Conservation (phyloP, 2,329 filamentous ascomycete species). For the Fusarium sp. region DNA sequence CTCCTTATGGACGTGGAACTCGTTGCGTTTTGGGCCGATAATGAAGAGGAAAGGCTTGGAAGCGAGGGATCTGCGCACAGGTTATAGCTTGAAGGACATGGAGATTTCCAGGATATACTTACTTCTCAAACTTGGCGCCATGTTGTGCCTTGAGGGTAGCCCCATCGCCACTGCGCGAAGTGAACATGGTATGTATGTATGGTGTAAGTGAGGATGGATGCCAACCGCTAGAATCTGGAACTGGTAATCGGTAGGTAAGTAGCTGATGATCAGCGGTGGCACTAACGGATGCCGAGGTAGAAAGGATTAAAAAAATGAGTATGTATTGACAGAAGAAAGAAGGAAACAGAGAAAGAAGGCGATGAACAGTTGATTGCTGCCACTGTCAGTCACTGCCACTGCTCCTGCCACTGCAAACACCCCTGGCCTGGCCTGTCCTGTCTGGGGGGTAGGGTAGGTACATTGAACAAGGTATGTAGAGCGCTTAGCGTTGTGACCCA, state of each 20-base stretch:
- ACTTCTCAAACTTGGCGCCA: conserved; percentile 31
- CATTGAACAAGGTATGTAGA: neutral
- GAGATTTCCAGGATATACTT: neutral
- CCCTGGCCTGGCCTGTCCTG: neutral
- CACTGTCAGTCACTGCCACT: neutral
- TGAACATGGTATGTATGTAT: conserved; percentile 7
- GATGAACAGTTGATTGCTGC: neutral
- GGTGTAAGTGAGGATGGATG: conserved; percentile 5
- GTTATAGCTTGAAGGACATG: neutral
- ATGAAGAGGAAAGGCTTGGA: conserved; percentile 42
- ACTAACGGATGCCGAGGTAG: neutral
- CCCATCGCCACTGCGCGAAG: conserved; percentile 4
- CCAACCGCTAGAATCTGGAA: neutral
- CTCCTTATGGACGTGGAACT: conserved; percentile 41
- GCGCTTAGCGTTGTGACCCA: neutral
- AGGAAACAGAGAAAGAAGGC: neutral
- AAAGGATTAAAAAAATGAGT: neutral
- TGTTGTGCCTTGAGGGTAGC: conserved; percentile 8
- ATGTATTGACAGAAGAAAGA: neutral
- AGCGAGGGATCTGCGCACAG: conserved; percentile 28
- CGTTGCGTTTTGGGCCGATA: conserved; percentile 34
- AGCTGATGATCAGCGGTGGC: neutral
- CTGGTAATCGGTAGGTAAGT: too few relatives aligned
- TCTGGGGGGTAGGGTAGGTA: too few relatives aligned
- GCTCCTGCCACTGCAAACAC: neutral